Base-by-base conservation (phyloP, 1,284 basidiomycete species). In the Stygiomarasmius scandens region DNA sequence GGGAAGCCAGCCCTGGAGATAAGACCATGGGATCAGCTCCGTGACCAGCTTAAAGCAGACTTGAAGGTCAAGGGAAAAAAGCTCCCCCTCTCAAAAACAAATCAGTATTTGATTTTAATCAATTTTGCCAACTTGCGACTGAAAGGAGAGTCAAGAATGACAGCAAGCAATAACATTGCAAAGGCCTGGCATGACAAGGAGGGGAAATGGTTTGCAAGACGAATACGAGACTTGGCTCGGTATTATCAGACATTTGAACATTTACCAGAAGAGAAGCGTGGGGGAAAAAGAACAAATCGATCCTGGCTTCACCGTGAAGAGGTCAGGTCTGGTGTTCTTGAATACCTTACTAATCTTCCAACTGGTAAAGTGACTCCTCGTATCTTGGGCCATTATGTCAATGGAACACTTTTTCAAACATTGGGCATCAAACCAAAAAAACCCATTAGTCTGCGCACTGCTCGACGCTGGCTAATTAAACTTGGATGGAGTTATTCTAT, bases 61-160 rank as follows among this genome's bases (percentile, higher is more conserved):
- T 56, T 73, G 22, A 62, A 62, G 49, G 67, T 66, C 46, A 59
- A 60, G 14, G 22, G 52, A 2, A 67, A 66, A 51, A 53, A 25
- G 2, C 59, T 69, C 29, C 59, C 67, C 3, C 50, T 70, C 3
- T 66, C 67, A 1, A 49, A 69, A 24, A 60, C 71, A 3, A 76
- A 75, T 52, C 68, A 76, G 54, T 59, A 74, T 9, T 47, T 74
- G 16, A 67, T 75, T 32, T 44, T 76, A 3, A 58, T 36, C 19
- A 52, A 52, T 23, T 52, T 52, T 43, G 50, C 50, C 3, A 52
- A 36, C 12, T n/a, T 52, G 3, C 50, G 50, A 3, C 27, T 52
- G 5, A 52, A 52, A 20, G 50, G 50, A 14, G 50, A 52, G 38
- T 36, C 34, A 12, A 52, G 50, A 19, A 52, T 52, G 32, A 24